phyloP scores from a whole-genome alignment of 768 basidiomycete species.

The Pseudohyphozyma bogoriensis region DNA sequence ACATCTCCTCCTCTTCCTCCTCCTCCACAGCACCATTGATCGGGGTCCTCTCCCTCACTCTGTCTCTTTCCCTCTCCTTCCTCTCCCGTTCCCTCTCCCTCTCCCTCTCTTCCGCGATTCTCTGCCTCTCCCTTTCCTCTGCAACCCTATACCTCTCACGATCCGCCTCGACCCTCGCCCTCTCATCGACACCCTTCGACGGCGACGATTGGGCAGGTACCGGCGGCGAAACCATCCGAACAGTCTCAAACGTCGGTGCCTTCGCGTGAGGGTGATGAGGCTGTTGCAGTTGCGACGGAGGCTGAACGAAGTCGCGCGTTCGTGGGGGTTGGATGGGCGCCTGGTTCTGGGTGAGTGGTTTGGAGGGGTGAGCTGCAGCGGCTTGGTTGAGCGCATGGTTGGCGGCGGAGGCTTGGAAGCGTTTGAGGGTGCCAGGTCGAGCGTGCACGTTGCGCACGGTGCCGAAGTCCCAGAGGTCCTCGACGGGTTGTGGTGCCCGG shows the following conservation, averaged over 20 bases:
- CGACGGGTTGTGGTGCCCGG: constrained; percentile 41
- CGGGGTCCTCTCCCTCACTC: constrained; percentile 32
- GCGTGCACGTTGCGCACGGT: constrained; percentile 68
- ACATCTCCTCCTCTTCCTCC: constrained; percentile 32
- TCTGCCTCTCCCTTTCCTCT: constrained; percentile 5
- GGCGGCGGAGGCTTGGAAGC: constrained; percentile 45
- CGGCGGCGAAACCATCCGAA: not conserved
- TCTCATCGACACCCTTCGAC: not conserved
- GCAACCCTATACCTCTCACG: not conserved
- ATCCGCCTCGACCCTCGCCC: constrained; percentile 14
- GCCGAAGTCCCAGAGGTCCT: constrained; percentile 93
- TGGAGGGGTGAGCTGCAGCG: not conserved
- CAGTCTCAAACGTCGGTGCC: constrained; percentile 7
- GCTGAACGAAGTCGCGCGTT: constrained; percentile 3
- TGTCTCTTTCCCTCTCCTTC: not conserved
- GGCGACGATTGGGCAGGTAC: constrained; percentile 17
- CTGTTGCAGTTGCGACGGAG: not conserved
- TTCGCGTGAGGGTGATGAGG: not conserved
- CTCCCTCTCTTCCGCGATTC: not conserved
- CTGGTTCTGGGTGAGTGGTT: not conserved
- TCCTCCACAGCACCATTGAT: constrained; percentile 11
- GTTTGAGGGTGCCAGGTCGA: constrained; percentile 27
- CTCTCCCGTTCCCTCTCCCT: not conserved
- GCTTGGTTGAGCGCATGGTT: constrained; percentile 26
- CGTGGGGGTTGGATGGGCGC: constrained; percentile 5